phyloP scores from a whole-genome alignment of 495 filamentous ascomycete species.

The Neurospora terricola region DNA sequence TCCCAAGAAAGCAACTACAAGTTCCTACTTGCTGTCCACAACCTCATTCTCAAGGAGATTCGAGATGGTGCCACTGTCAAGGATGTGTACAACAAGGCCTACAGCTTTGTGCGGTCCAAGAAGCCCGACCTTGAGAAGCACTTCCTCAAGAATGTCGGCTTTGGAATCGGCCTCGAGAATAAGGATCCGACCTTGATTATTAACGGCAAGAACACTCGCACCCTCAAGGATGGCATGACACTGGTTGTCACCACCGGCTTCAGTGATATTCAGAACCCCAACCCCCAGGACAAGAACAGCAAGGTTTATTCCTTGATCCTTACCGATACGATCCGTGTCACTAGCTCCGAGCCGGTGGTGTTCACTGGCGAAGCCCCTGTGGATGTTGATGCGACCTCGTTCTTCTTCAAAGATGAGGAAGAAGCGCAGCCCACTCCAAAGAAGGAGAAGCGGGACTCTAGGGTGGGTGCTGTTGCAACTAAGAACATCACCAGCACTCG shows the following conservation, averaged over 20 bases:
- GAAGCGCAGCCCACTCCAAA: constrained; percentile 57
- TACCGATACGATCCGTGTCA: constrained; percentile 86
- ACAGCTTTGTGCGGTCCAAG: constrained; percentile 65
- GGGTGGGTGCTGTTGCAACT: constrained; percentile 72
- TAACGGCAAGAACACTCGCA: constrained; percentile 71
- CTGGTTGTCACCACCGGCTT: constrained; percentile 81
- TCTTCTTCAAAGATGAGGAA: constrained; percentile 92
- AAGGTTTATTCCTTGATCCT: constrained; percentile 81
- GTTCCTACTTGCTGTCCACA: constrained; percentile 77
- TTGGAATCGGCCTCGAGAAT: constrained; percentile 85
- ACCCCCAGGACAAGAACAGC: constrained; percentile 75
- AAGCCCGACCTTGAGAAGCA: constrained; percentile 91
- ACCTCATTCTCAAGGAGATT: constrained; percentile 76
- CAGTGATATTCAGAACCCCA: constrained; percentile 72
- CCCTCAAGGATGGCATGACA: constrained; percentile 93
- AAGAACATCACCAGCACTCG: constrained; percentile 92
- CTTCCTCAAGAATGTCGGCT: constrained; percentile 82
- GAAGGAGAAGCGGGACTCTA: constrained; percentile 73
- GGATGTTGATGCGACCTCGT: constrained; percentile 84
- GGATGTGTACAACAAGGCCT: constrained; percentile 84
- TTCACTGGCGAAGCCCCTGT: constrained; percentile 89
- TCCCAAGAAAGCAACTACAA: constrained; percentile 90
- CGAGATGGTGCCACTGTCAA: constrained; percentile 80
- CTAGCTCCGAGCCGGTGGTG: constrained; percentile 61
- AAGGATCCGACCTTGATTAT: constrained; percentile 72